Conservation (phyloP, 1,139 yeast species). For the Yamadazyma sp. region DNA sequence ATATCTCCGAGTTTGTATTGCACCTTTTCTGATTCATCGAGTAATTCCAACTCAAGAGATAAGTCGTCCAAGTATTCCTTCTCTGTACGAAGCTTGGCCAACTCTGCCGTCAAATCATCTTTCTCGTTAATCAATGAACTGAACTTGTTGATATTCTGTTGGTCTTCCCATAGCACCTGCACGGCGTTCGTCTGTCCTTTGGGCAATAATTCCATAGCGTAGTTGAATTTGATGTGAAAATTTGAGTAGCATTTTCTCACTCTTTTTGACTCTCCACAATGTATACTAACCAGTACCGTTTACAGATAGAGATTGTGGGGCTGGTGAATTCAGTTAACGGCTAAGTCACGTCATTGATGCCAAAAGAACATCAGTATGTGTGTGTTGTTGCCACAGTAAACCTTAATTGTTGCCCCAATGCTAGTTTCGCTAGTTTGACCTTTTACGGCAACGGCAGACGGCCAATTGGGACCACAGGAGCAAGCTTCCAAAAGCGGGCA, state of each 20-base stretch:
- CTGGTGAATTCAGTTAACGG: neutral
- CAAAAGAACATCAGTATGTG: too few species aligned
- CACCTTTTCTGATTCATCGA: slow-evolving; percentile 76
- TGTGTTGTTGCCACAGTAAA: too few species aligned
- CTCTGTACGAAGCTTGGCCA: slow-evolving; percentile 58
- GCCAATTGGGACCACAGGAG: slow-evolving; percentile 1
- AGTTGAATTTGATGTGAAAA: too few species aligned
- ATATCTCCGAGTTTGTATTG: slow-evolving; percentile 75
- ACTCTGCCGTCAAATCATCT: slow-evolving; percentile 53
- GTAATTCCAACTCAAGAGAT: slow-evolving; percentile 76
- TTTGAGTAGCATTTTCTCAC: too few species aligned
- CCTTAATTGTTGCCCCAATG: too few species aligned
- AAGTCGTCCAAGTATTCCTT: slow-evolving; percentile 90
- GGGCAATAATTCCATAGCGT: slow-evolving; percentile 55
- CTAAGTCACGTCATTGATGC: too few species aligned
- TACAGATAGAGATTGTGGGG: neutral
- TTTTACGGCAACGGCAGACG: slow-evolving; percentile 1
- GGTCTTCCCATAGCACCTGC: slow-evolving; percentile 88
- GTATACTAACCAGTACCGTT: neutral
- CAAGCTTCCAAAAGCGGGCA: neutral
- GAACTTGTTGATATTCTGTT: slow-evolving; percentile 82
- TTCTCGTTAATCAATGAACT: slow-evolving; percentile 76
- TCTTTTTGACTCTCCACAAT: too few species aligned
- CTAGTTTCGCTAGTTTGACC: neutral
- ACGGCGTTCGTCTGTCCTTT: slow-evolving; percentile 66